Percentiles rank a stretch among this genome's conserved stretches.
Evolutionary conservation across 169 alveolate species (phyloP).

Genomic region (Fabrea salina): DNA sequence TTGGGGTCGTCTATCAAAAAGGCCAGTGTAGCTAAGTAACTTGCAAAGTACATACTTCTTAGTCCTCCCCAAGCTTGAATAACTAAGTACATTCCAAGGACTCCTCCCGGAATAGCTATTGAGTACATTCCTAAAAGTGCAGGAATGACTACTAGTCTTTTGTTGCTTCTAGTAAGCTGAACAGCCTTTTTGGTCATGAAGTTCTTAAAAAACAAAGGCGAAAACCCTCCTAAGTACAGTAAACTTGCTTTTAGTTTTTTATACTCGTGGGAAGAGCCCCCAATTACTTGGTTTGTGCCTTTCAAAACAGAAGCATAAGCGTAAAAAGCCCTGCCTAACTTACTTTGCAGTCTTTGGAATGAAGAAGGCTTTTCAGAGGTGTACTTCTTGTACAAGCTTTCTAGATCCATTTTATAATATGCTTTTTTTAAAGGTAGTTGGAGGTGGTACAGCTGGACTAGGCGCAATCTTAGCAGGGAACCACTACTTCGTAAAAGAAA

Average conservation of each 20-base stretch:
- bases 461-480: conserved; percentile 23
- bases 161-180: conserved; percentile 11
- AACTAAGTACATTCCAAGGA: not conserved
- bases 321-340: not conserved
- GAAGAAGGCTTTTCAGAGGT: not conserved
- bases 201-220: conserved; percentile 1
- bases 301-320: conserved; percentile 22
- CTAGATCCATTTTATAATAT: conserved; percentile 10
- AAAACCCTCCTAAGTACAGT: not conserved
- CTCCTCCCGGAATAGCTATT: not conserved
- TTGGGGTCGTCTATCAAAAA: conserved; percentile 27
- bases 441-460: no score
- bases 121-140: not conserved
- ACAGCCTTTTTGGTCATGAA: not conserved
- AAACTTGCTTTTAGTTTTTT: not conserved
- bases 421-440: no score
- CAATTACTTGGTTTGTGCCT: conserved; percentile 1
- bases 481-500: not conserved
- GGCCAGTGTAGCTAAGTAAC: conserved; percentile 29
- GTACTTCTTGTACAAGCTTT: not conserved
- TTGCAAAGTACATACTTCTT: conserved; percentile 13
- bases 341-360: not conserved
- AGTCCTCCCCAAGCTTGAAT: not conserved
- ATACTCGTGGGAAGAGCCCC: conserved; percentile 23
- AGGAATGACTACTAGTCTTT: not conserved